These are phyloP conservation scores for Kwoniella newhampshirensis DNA, from an alignment of 768 basidiomycete species.

Conservation along the genomic window DNA sequence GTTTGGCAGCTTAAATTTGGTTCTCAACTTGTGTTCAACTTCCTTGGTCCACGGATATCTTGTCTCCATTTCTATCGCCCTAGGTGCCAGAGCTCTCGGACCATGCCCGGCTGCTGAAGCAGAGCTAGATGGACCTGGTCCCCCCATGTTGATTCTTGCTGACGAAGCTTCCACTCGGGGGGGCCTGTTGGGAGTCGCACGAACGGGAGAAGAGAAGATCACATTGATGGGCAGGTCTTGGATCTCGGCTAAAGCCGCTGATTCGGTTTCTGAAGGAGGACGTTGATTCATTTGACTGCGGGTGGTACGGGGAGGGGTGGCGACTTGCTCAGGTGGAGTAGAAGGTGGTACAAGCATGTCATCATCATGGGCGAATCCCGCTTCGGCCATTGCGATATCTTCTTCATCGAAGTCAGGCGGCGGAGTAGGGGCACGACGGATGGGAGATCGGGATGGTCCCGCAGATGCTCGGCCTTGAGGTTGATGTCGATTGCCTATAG, in stretches of 20 bases:
- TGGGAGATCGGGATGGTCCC: conserved; percentile 10
- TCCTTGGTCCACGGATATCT: conserved; percentile 57
- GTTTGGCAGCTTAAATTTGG: conserved; percentile 63
- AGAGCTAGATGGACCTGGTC: conserved; percentile 23
- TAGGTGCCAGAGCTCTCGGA: background rate
- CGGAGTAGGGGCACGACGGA: background rate
- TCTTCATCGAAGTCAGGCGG: conserved; percentile 22
- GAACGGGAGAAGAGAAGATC: conserved; percentile 21
- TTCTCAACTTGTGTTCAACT: conserved; percentile 60
- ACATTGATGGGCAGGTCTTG: conserved; percentile 29
- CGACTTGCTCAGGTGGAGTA: conserved; percentile 11
- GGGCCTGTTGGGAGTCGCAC: conserved; percentile 1
- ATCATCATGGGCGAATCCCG: background rate
- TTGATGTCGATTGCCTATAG: background rate
- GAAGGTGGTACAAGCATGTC: conserved; percentile 36
- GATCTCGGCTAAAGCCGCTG: conserved; percentile 23
- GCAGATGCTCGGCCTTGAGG: background rate
- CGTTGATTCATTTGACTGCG: background rate
- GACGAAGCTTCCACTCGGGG: conserved; percentile 17
- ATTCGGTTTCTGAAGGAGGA: background rate
- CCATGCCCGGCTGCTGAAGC: background rate
- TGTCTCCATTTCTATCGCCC: conserved; percentile 24
- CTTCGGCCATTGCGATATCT: conserved; percentile 31
- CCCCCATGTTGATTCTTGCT: conserved; percentile 12
- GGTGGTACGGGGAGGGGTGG: conserved; percentile 17